A percentile compares a stretch with the other conserved stretches of the same genome.
These are phyloP conservation scores for Ophiosphaerella korrae DNA, from an alignment of 2,329 filamentous ascomycete species.

Conservation along the genomic window DNA sequence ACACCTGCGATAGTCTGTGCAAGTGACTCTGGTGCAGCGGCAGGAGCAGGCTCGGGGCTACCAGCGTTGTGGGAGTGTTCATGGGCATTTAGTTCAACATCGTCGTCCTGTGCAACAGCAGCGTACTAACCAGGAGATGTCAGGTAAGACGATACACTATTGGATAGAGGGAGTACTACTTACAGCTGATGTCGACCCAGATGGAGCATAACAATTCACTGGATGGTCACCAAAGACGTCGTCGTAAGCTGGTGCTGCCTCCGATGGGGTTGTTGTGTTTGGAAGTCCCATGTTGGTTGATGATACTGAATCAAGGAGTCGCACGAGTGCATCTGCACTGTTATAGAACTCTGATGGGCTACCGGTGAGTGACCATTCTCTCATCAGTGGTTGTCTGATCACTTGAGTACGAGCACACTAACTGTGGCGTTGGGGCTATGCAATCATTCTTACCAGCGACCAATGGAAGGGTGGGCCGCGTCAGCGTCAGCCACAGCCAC, in stretches of 20 bases:
- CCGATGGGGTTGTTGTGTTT: slow-evolving; percentile 13
- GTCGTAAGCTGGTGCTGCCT: slow-evolving; percentile 36
- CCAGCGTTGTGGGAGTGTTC: slow-evolving; percentile 1
- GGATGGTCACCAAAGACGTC: slow-evolving; percentile 32
- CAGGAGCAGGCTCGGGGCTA: slow-evolving; percentile 3
- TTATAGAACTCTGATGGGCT: too few species aligned
- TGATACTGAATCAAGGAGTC: background rate
- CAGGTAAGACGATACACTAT: background rate
- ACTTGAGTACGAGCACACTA: too few species aligned
- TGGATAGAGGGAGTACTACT: background rate
- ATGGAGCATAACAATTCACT: slow-evolving; percentile 20
- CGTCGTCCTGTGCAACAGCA: slow-evolving; percentile 31
- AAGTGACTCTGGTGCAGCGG: slow-evolving; percentile 19
- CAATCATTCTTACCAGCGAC: too few species aligned
- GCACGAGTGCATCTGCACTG: background rate
- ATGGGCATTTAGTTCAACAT: slow-evolving; percentile 26
- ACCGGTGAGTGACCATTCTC: background rate
- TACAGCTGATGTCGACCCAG: slow-evolving; percentile 28
- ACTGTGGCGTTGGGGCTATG: too few species aligned
- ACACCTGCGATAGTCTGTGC: slow-evolving; percentile 32
- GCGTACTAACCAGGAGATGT: slow-evolving; percentile 22
- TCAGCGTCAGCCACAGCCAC: too few species aligned
- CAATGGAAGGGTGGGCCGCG: too few species aligned
- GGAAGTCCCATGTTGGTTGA: slow-evolving; percentile 24
- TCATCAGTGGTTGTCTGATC: background rate